Conservation (phyloP, 2,329 filamentous ascomycete genomes). For the Calonectria pseudoturangicola region DNA sequence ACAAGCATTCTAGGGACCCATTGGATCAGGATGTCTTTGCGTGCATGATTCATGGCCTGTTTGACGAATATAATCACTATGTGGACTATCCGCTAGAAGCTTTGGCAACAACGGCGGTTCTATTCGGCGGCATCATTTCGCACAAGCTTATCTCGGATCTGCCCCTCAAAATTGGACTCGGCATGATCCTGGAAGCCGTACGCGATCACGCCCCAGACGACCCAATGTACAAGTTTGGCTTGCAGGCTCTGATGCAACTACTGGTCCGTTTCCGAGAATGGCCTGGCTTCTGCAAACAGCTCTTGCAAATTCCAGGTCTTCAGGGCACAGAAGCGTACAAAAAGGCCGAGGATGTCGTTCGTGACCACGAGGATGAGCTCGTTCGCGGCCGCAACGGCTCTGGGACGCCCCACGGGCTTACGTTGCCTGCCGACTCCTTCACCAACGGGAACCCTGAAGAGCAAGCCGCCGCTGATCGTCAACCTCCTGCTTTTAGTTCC, state of each 20-base stretch:
- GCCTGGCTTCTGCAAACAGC: conserved; percentile 93
- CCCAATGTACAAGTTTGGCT: conserved; percentile 98
- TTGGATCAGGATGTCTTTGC: conserved; percentile 95
- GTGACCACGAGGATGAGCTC: conserved; percentile 78
- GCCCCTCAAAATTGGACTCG: conserved; percentile 93
- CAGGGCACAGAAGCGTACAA: conserved; percentile 89
- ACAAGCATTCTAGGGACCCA: conserved; percentile 90
- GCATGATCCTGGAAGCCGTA: conserved; percentile 98
- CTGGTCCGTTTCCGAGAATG: conserved; percentile 90
- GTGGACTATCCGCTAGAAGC: conserved; percentile 97
- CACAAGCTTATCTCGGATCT: conserved; percentile 93
- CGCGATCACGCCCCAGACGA: conserved; percentile 88
- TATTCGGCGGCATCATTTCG: conserved; percentile 97
- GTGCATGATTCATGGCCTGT: conserved; percentile 98
- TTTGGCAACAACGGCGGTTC: conserved; percentile 93
- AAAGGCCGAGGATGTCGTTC: conserved; percentile 87
- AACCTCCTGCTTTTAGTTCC: conserved; percentile 83
- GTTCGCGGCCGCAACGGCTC: conserved; percentile 73
- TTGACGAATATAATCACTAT: conserved; percentile 98
- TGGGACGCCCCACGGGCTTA: conserved; percentile 60
- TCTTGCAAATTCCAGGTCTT: conserved; percentile 87
- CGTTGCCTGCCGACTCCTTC: conserved; percentile 68
- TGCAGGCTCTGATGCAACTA: conserved; percentile 94
- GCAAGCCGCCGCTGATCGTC: conserved; percentile 73
- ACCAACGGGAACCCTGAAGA: conserved; percentile 84